Percentiles rank a stretch among this genome's conserved stretches.
These are phyloP conservation scores for Arthroderma uncinatum DNA, from an alignment of 2,329 filamentous ascomycete genomes.

Conservation along the genomic window DNA sequence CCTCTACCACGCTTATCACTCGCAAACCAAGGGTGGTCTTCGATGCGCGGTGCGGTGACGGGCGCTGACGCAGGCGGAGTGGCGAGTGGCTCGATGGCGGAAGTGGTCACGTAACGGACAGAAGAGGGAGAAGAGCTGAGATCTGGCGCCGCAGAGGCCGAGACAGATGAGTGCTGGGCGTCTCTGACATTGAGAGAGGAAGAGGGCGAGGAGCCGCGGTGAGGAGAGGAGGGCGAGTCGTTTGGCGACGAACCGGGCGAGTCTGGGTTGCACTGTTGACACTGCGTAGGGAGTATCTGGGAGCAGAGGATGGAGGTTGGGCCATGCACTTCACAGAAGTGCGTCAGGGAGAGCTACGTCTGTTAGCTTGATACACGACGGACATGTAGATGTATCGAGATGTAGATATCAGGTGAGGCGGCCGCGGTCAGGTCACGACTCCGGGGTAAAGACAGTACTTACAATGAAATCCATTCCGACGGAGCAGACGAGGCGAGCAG, in stretches of 20 bases:
- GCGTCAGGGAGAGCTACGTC: constrained; percentile 47
- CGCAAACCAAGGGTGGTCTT: constrained; percentile 44
- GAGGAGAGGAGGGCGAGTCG: constrained; percentile 29
- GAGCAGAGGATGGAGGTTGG: constrained; percentile 52
- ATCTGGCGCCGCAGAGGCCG: not conserved
- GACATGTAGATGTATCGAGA: no score
- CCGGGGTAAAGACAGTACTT: constrained; percentile 17
- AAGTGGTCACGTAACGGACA: constrained; percentile 8
- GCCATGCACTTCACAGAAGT: constrained; percentile 53
- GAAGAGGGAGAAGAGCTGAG: constrained; percentile 10
- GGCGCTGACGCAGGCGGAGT: constrained; percentile 14
- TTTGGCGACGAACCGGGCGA: constrained; percentile 31
- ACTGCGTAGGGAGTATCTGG: constrained; percentile 46
- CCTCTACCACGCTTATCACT: constrained; percentile 24
- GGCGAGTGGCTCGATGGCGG: constrained; percentile 15
- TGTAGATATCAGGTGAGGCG: no score
- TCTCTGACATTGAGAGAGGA: constrained; percentile 9
- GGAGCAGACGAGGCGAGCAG: not conserved
- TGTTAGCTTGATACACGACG: no score
- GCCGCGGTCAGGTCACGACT: not conserved
- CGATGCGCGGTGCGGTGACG: constrained; percentile 26
- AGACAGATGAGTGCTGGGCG: constrained; percentile 10
- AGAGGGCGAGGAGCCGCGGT: constrained; percentile 12
- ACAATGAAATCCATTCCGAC: constrained; percentile 35
- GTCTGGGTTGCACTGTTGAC: constrained; percentile 41